Conservation (phyloP, 169 alveolate genomes). For the Plasmodium knowlesi region DNA sequence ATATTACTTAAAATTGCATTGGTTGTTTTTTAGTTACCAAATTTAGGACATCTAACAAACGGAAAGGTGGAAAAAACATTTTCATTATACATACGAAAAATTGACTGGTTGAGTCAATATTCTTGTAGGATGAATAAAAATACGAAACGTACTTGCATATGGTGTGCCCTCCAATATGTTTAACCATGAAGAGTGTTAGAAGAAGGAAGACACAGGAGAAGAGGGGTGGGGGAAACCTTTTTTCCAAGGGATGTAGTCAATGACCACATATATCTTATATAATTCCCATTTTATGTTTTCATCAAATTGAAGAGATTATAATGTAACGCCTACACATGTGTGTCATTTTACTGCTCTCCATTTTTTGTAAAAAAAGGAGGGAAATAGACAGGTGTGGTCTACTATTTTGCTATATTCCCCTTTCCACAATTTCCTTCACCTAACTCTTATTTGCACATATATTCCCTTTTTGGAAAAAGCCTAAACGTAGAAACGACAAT, state of each 20-base stretch:
- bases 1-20: conserved; percentile 56
- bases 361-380: background rate
- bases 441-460: background rate
- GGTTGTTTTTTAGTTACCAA: conserved; percentile 62
- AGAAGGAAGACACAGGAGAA: background rate
- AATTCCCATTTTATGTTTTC: background rate
- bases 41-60: background rate
- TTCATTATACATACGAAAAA: background rate
- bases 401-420: background rate
- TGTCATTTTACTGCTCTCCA: background rate
- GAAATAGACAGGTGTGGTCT: background rate
- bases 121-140: background rate
- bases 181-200: background rate
- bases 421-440: background rate
- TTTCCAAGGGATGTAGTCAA: background rate
- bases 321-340: background rate
- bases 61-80: background rate
- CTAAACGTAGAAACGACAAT: conserved; percentile 24
- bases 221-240: background rate
- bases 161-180: background rate
- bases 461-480: background rate
- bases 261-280: background rate
- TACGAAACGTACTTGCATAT: background rate
- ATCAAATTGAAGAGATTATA: background rate
- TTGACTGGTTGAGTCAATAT: background rate